A percentile compares a stretch with the other conserved stretches of the same genome.
phyloP scores from a whole-genome alignment of 1,284 basidiomycete genomes.

The Pseudozyma sp. region DNA sequence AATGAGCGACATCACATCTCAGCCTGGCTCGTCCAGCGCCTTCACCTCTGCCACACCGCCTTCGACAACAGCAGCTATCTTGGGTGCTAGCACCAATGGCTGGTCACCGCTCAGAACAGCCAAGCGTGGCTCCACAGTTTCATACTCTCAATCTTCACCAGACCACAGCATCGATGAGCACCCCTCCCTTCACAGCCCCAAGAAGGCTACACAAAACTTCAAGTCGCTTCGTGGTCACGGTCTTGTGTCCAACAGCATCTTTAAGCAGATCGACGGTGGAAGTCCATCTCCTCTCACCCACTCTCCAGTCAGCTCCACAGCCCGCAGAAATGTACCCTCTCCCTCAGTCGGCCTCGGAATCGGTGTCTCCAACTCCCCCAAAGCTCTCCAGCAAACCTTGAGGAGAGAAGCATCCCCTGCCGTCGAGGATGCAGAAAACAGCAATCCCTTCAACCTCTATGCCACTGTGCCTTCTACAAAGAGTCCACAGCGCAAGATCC shows the following conservation, averaged over 20 bases:
- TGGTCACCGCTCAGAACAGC: conserved; percentile 55
- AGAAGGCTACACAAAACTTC: conserved; percentile 49
- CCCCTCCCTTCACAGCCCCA: conserved; percentile 45
- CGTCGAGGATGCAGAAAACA: conserved; percentile 37
- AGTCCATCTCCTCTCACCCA: conserved; percentile 20
- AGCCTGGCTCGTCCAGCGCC: conserved; percentile 15
- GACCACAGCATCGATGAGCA: conserved; percentile 35
- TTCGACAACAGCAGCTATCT: conserved; percentile 54
- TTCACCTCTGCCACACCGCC: conserved; percentile 31
- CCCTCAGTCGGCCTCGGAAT: conserved; percentile 59
- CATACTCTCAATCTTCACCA: conserved; percentile 34
- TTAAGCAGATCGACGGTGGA: conserved; percentile 44
- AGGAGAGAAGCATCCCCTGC: conserved; percentile 4
- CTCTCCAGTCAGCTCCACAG: conserved; percentile 24
- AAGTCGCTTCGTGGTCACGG: conserved; percentile 55
- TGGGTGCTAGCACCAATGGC: conserved; percentile 58
- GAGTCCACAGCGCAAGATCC: conserved; percentile 26
- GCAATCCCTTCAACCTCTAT: conserved; percentile 30
- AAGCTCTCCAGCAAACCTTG: conserved; percentile 12
- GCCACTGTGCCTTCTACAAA: conserved; percentile 17
- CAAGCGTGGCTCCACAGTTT: conserved; percentile 33
- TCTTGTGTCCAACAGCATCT: conserved; percentile 64
- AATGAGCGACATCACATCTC: conserved; percentile 29
- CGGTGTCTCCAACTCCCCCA: conserved; percentile 38
- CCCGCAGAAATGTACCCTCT: conserved; percentile 15